Conservation (phyloP, 441 rosid genomes). For the Viola pubescens region DNA sequence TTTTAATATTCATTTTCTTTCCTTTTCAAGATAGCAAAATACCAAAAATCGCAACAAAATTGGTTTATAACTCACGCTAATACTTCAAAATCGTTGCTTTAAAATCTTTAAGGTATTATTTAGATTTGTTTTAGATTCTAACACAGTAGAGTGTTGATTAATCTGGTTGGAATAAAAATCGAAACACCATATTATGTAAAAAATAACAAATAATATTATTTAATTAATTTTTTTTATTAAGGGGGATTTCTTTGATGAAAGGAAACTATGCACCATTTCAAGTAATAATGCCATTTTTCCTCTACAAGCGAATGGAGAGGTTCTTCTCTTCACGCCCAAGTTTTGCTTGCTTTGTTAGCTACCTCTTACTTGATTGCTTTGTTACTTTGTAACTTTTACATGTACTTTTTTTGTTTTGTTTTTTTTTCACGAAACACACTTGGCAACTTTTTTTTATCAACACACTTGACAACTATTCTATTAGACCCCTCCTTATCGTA, state of each 20-base stretch:
- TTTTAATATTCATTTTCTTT: neutral
- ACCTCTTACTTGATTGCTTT: slow-evolving; percentile 24
- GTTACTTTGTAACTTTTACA: slow-evolving; percentile 29
- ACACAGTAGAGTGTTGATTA: too few relatives aligned
- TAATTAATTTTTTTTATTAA: too few relatives aligned
- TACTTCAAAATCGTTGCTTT: too few relatives aligned
- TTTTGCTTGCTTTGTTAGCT: too few relatives aligned
- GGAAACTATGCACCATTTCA: neutral
- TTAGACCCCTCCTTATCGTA: slow-evolving; percentile 38
- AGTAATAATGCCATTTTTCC: slow-evolving; percentile 1
- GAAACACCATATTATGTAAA: too few relatives aligned
- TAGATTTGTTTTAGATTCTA: too few relatives aligned
- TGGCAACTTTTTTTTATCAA: slow-evolving; percentile 57
- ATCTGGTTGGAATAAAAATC: too few relatives aligned
- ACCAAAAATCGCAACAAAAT: too few relatives aligned
- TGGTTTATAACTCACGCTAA: too few relatives aligned
- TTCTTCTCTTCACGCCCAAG: slow-evolving; percentile 76
- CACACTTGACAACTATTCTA: slow-evolving; percentile 59
- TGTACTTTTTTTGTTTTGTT: slow-evolving; percentile 16
- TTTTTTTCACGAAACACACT: slow-evolving; percentile 10
- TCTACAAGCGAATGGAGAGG: slow-evolving; percentile 36
- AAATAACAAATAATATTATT: too few relatives aligned
- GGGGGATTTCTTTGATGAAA: neutral
- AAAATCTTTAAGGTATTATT: too few relatives aligned
- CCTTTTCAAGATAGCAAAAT: too few relatives aligned